Evolutionary conservation across 106 monocot species (phyloP).

Genomic region (Dioscorea zingiberensis): DNA sequence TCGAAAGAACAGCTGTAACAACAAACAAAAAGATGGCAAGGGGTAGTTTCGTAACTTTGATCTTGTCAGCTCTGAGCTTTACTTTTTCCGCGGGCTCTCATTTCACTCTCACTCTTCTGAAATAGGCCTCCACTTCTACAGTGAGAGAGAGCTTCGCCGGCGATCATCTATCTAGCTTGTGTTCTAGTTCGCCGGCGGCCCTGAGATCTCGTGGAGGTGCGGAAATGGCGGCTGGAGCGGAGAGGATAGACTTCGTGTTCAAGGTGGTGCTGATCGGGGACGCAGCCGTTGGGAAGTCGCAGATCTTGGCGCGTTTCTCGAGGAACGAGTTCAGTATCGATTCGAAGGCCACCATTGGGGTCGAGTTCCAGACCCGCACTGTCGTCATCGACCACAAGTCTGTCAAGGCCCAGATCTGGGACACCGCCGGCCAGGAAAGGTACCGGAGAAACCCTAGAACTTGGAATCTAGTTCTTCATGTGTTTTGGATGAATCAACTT

Average conservation of each 20-base stretch:
- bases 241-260: slow-evolving; percentile 6
- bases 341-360: slow-evolving; percentile 14
- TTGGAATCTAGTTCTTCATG: not conserved
- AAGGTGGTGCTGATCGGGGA: slow-evolving; percentile 13
- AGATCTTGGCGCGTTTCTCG: slow-evolving; percentile 3
- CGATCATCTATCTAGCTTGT: not conserved
- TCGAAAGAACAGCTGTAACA: too few species aligned
- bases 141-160: not conserved
- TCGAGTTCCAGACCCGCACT: slow-evolving; percentile 11
- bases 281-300: slow-evolving; percentile 11
- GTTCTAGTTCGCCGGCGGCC: not conserved
- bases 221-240: not conserved
- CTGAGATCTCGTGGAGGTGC: not conserved
- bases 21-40: too few species aligned
- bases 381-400: slow-evolving; percentile 15
- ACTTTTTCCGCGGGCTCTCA: not conserved
- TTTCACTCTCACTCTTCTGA: slow-evolving; percentile 1
- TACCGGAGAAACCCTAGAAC: not conserved
- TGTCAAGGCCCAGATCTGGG: slow-evolving; percentile 18
- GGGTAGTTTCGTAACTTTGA: too few species aligned
- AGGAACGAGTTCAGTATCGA: slow-evolving; percentile 12
- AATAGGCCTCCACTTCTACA: not conserved
- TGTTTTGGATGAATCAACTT: too few species aligned
- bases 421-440: slow-evolving; percentile 9
- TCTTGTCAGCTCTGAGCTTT: too few species aligned